Evolutionary conservation across 192 early-diverging fungal genomes (phyloP).

Genomic region (Podila epicladia): DNA sequence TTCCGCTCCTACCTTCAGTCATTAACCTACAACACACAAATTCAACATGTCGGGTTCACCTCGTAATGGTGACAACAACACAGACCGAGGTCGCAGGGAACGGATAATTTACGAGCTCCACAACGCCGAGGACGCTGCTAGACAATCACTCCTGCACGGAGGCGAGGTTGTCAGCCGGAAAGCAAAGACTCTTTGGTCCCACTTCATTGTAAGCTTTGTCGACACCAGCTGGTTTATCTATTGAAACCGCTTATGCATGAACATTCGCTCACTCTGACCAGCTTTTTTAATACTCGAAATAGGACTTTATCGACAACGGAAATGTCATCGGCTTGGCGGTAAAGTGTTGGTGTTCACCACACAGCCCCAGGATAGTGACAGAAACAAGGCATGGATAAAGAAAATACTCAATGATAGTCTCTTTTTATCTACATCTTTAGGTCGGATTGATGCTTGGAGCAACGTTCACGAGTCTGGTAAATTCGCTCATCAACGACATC

Average conservation of each 20-base stretch:
- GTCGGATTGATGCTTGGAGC: conserved; percentile 39
- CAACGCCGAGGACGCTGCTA: conserved; percentile 22
- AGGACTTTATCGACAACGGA: conserved; percentile 50
- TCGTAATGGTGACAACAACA: background rate
- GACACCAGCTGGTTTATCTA: background rate
- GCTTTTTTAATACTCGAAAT: background rate
- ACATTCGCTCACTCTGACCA: too few relatives aligned
- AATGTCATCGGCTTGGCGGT: conserved; percentile 46
- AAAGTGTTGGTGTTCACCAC: background rate
- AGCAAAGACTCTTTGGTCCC: conserved; percentile 23
- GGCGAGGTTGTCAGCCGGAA: conserved; percentile 11
- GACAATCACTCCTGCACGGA: conserved; percentile 29
- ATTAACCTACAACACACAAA: background rate
- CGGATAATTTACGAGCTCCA: conserved; percentile 31
- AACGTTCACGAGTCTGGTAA: conserved; percentile 23
- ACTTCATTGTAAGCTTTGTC: conserved; percentile 18
- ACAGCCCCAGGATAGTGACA: background rate
- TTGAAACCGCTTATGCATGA: background rate
- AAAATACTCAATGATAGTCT: background rate
- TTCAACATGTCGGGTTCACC: conserved; percentile 1
- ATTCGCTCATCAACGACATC: conserved; percentile 38
- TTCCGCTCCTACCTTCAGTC: background rate
- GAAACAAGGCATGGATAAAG: background rate
- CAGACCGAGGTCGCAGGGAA: conserved; percentile 5
- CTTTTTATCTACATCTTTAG: background rate